Conservation (phyloP, 371 early-diverging fungal genomes). For the Mortierella polycephala region DNA sequence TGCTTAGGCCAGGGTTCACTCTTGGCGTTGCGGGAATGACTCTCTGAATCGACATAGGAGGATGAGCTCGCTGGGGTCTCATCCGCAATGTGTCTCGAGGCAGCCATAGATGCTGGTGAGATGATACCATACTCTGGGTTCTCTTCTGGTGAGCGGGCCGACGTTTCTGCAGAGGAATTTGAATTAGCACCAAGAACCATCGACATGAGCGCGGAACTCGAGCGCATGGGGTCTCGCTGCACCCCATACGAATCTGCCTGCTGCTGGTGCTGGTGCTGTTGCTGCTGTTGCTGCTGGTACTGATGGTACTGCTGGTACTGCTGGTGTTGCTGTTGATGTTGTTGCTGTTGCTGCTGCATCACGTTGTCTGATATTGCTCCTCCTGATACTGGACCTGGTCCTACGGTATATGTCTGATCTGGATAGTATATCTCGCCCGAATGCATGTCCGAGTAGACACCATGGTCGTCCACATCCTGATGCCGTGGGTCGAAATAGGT, state of each 20-base stretch:
- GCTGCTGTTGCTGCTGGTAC: neutral
- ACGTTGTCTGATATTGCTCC: neutral
- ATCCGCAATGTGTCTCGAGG: neutral
- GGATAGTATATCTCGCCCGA: conserved; percentile 11
- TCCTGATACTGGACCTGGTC: too few species aligned
- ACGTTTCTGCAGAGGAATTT: too few species aligned
- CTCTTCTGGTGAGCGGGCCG: too few species aligned
- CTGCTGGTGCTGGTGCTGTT: neutral
- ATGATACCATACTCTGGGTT: neutral
- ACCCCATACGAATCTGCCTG: neutral
- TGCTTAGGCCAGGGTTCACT: conserved; percentile 23
- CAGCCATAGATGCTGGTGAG: neutral
- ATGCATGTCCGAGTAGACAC: too few species aligned
- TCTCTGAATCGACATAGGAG: conserved; percentile 4
- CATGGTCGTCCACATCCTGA: too few species aligned
- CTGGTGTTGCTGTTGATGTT: too few species aligned
- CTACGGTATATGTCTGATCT: neutral
- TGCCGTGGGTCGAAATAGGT: conserved; percentile 20
- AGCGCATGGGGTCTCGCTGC: neutral
- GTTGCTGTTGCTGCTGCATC: neutral
- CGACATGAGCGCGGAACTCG: too few species aligned
- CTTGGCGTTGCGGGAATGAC: conserved; percentile 16
- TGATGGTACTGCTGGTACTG: neutral
- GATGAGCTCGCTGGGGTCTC: neutral
- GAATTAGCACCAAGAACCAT: too few species aligned